These are phyloP conservation scores for Colletotrichum camelliae DNA, from an alignment of 2,329 filamentous ascomycete species.

Conservation along the genomic window DNA sequence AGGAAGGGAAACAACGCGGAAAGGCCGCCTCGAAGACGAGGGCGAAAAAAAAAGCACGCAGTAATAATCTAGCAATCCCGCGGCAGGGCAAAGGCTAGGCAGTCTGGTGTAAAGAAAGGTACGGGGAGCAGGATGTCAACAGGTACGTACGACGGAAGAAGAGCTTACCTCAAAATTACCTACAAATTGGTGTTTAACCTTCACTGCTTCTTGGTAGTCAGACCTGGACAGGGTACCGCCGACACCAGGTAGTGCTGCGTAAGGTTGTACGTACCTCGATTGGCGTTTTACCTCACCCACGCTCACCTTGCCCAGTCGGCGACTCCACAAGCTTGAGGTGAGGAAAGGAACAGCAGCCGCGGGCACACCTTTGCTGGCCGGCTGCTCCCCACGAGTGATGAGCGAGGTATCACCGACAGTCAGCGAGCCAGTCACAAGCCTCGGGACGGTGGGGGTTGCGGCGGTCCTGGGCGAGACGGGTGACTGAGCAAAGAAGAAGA, in stretches of 20 bases:
- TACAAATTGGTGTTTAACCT: constrained; percentile 11
- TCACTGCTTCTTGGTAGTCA: constrained; percentile 1
- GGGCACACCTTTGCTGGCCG: not conserved
- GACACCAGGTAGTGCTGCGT: constrained; percentile 2
- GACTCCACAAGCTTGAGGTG: constrained; percentile 10
- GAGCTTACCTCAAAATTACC: constrained; percentile 20
- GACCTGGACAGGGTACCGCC: constrained; percentile 6
- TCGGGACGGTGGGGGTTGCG: not conserved
- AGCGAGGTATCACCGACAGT: constrained; percentile 20
- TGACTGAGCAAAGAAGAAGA: not conserved
- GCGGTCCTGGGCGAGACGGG: not conserved
- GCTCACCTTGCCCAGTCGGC: constrained; percentile 1
- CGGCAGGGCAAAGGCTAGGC: not conserved
- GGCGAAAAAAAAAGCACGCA: not conserved
- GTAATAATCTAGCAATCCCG: not conserved
- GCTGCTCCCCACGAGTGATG: constrained; percentile 8
- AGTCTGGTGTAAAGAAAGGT: not conserved
- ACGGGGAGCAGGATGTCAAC: not conserved
- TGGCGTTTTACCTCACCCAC: not conserved
- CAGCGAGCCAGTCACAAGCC: constrained; percentile 12
- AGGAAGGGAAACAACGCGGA: constrained; percentile 14
- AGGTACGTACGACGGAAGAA: constrained; percentile 7
- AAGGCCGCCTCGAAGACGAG: not conserved
- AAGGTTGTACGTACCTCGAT: constrained; percentile 1
- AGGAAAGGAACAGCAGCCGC: not conserved